phyloP scores from a whole-genome alignment of 371 early-diverging fungal species.

The Apophysomyces variabilis region DNA sequence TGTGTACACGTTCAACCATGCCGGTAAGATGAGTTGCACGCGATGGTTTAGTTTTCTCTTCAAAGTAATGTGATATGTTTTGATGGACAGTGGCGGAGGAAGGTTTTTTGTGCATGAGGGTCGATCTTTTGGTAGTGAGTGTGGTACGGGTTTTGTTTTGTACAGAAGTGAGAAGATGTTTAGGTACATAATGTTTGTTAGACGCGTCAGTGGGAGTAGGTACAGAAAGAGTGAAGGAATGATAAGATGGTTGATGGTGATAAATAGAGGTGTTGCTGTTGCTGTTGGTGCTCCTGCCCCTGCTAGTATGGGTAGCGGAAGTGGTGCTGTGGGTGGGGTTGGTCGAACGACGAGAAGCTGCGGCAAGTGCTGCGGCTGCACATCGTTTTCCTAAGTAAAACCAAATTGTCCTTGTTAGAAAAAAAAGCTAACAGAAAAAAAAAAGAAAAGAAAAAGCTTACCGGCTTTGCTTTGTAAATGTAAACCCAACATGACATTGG shows the following conservation, averaged over 20 bases:
- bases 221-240: constrained; percentile 19
- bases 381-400: constrained; percentile 30
- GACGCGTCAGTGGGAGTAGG: constrained; percentile 30
- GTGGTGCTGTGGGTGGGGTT: too few relatives aligned
- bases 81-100: neutral
- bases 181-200: constrained; percentile 40
- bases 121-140: neutral
- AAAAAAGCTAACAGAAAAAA: too few relatives aligned
- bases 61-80: neutral
- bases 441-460: neutral
- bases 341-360: too few relatives aligned
- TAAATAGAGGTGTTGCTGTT: constrained; percentile 6
- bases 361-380: constrained; percentile 17
- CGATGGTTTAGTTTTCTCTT: neutral
- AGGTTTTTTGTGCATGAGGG: neutral
- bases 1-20: constrained; percentile 35
- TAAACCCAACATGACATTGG: neutral
- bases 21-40: constrained; percentile 14
- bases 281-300: constrained; percentile 11
- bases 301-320: too few relatives aligned
- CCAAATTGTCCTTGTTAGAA: neutral
- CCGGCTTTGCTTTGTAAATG: constrained; percentile 46
- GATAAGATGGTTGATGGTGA: too few relatives aligned
- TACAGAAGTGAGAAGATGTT: constrained; percentile 21
- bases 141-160: neutral